Conservation (phyloP, 164 flowering plant species). For the Kalanchoe fedtschenkoi region DNA sequence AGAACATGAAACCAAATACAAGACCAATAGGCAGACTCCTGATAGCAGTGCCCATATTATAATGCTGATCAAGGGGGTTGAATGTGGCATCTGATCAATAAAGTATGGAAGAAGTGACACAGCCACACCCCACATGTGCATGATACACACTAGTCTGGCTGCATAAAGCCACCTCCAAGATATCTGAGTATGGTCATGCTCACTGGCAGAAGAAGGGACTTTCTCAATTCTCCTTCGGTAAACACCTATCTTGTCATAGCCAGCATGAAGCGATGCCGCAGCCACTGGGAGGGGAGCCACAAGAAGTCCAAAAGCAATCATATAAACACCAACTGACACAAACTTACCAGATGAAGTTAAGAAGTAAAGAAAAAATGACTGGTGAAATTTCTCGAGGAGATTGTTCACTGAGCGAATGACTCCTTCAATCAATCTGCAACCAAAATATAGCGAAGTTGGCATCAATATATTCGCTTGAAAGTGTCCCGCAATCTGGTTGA, state of each 20-base stretch:
- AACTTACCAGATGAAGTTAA: constrained; percentile 69
- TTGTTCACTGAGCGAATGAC: constrained; percentile 80
- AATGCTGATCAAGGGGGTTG: constrained; percentile 30
- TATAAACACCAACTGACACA: constrained; percentile 93
- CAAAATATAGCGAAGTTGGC: neutral
- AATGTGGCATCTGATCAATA: constrained; percentile 37
- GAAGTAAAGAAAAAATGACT: constrained; percentile 87
- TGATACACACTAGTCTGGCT: constrained; percentile 52
- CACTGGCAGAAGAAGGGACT: constrained; percentile 10
- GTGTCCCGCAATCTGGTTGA: neutral
- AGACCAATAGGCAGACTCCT: constrained; percentile 25
- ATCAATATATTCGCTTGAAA: neutral
- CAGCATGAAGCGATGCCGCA: constrained; percentile 73
- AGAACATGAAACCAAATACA: constrained; percentile 33
- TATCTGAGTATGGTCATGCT: constrained; percentile 10
- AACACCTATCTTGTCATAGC: constrained; percentile 13
- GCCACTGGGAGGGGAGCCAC: constrained; percentile 82
- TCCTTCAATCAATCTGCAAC: constrained; percentile 86
- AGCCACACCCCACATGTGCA: constrained; percentile 65
- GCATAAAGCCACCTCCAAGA: constrained; percentile 88
- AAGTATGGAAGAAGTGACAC: constrained; percentile 68
- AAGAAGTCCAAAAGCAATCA: constrained; percentile 78
- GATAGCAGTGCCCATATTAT: constrained; percentile 53
- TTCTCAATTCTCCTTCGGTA: constrained; percentile 9
- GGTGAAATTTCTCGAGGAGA: constrained; percentile 97